A percentile compares a stretch with the other conserved stretches of the same genome.
phyloP scores from a whole-genome alignment of 2,329 filamentous ascomycete species.

The Blastomyces gilchristii region DNA sequence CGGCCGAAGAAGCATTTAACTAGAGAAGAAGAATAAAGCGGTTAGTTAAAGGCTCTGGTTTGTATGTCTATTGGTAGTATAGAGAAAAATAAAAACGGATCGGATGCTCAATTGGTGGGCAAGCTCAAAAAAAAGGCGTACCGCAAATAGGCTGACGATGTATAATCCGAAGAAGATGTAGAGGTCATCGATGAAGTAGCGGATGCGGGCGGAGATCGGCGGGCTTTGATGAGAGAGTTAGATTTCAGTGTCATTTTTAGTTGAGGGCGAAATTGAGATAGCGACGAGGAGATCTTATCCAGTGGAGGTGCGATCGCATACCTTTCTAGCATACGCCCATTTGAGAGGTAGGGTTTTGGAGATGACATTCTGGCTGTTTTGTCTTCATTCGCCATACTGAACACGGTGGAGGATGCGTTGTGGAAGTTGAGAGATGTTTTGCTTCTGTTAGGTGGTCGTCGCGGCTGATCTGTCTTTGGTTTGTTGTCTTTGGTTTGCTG shows the following conservation, averaged over 20 bases:
- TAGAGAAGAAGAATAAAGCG: constrained; percentile 13
- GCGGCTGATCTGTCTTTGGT: not conserved
- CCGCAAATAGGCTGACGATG: constrained; percentile 40
- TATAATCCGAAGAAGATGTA: constrained; percentile 43
- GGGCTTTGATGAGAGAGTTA: constrained; percentile 25
- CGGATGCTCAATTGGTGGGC: not conserved
- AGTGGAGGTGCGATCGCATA: not conserved
- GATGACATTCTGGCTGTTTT: constrained; percentile 24
- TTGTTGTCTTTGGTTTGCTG: not conserved
- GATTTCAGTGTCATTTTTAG: not conserved
- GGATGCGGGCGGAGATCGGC: constrained; percentile 35
- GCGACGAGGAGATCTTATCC: constrained; percentile 4
- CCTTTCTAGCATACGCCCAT: constrained; percentile 5
- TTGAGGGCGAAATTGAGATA: not conserved
- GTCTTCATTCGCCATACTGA: not conserved
- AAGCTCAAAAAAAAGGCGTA: constrained; percentile 20
- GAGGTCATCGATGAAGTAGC: constrained; percentile 31
- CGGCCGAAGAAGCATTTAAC: constrained; percentile 39
- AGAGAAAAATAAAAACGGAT: not conserved
- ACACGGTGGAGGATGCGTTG: not conserved
- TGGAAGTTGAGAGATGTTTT: not conserved
- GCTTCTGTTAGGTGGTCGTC: no score
- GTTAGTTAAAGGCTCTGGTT: constrained; percentile 7
- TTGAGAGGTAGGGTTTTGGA: constrained; percentile 11
- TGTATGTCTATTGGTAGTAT: not conserved